Evolutionary conservation across 305 asterid genomes (phyloP), one percentile per base, ranked within the genome.

Genomic region (Fraxinus sp.): DNA sequence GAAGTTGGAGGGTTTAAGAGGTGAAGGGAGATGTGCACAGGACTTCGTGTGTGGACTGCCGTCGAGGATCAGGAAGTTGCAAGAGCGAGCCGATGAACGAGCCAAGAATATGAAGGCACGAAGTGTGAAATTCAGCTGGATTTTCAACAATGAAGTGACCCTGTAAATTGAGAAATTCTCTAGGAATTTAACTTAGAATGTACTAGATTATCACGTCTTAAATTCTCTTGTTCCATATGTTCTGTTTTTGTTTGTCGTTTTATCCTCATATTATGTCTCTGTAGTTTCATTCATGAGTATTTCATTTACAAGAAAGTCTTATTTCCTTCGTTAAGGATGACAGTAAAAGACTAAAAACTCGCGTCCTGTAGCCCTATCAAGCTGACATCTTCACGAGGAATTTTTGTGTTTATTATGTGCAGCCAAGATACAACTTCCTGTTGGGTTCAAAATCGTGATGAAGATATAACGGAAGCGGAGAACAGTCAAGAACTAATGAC

Each of bases 11-110:
- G 91, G 87, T n/a, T 26, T 89, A 35, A 39, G 49, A 32, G 82
- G 83, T 18, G 90, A 89, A 14, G 90, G 89, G 59, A 75, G 84
- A 49, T 7, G 35, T 16, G 89, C 86, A 14, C 89, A 88, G 24
- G 86, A 85, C 49, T 85, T 80, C 41, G 89, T 88, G 82, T 88
- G 91, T 37, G 79, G 83, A 30, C 43, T 88, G 18, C 81, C 88
- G 3, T 80, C 28, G 16, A 80, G 84, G 83, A 84, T 88, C 13
- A 75, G 87, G 78, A 78, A 73, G 68, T 9, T 88, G 74, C 87
- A 86, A 22, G 88, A 86, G 75, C 80, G 84, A 80, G 86, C 85
- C 0, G 87, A 83, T 77, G 88, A 83, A 8, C 82, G 85, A 14
- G 85, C 90, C 77, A 83, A 79, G 84, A 86, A 85, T 71, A 5